Conservation (phyloP, 129 eudicot genomes). For the Flaveria trinervia region DNA sequence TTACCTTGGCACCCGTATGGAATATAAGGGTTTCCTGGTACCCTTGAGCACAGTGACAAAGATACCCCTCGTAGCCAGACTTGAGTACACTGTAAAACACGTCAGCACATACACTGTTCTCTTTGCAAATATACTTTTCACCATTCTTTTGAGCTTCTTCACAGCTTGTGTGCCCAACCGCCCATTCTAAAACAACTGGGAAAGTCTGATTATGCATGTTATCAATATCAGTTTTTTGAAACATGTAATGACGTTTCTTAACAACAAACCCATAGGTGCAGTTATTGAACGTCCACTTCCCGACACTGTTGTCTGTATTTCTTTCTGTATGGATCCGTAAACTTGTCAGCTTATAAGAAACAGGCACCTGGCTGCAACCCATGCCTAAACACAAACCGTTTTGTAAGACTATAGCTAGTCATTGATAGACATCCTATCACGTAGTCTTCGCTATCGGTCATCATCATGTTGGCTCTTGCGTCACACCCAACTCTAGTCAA, state of each 20-base stretch:
- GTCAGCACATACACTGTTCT: conserved; percentile 19
- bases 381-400: conserved; percentile 32
- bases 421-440: conserved; percentile 24
- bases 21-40: conserved; percentile 25
- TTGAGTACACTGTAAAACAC: not conserved
- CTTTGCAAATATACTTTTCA: conserved; percentile 8
- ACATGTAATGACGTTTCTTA: conserved; percentile 18
- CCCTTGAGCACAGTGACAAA: conserved; percentile 16
- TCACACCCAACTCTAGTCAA: conserved; percentile 37
- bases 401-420: conserved; percentile 1
- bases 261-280: conserved; percentile 28
- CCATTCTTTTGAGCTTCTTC: conserved; percentile 19
- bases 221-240: conserved; percentile 22
- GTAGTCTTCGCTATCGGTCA: not conserved
- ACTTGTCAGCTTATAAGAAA: conserved; percentile 14
- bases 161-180: conserved; percentile 22
- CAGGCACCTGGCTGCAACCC: conserved; percentile 38
- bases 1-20: conserved; percentile 30
- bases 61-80: not conserved
- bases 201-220: conserved; percentile 22
- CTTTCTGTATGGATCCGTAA: conserved; percentile 28
- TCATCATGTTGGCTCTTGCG: conserved; percentile 32
- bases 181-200: conserved; percentile 27
- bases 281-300: conserved; percentile 18
- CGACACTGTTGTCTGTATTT: not conserved